phyloP scores from a whole-genome alignment of 2,329 filamentous ascomycete genomes.

The Scedosporium minutisporum region DNA sequence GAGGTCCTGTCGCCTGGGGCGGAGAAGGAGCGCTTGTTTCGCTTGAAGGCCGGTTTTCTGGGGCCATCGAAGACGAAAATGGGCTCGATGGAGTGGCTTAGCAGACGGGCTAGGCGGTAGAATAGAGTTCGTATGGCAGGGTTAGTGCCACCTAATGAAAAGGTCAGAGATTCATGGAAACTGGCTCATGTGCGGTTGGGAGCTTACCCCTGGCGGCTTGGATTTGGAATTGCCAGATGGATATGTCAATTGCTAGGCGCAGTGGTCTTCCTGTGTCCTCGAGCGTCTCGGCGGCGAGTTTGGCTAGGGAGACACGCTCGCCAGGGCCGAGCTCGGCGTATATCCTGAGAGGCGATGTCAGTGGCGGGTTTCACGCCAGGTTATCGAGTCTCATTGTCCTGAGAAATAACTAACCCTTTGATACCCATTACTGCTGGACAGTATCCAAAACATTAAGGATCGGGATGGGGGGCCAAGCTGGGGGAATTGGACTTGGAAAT shows the following conservation, averaged over 20 bases:
- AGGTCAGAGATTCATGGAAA: background rate
- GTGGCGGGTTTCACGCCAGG: slow-evolving; percentile 5
- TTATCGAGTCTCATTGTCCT: background rate
- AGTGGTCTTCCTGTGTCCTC: slow-evolving; percentile 62
- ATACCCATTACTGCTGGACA: slow-evolving; percentile 44
- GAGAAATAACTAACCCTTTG: slow-evolving; percentile 40
- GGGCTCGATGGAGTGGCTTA: slow-evolving; percentile 70
- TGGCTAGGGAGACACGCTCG: slow-evolving; percentile 69
- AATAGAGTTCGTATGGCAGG: slow-evolving; percentile 87
- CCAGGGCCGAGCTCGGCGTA: slow-evolving; percentile 83
- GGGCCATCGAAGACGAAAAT: slow-evolving; percentile 87
- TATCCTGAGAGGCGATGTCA: slow-evolving; percentile 47
- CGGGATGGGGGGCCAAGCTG: background rate
- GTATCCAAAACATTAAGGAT: background rate
- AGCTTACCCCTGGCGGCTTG: slow-evolving; percentile 63
- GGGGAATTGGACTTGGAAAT: background rate
- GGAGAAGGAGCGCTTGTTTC: slow-evolving; percentile 58
- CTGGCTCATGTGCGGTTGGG: slow-evolving; percentile 29
- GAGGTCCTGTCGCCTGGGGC: slow-evolving; percentile 56
- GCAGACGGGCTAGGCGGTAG: slow-evolving; percentile 73
- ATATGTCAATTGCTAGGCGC: slow-evolving; percentile 83
- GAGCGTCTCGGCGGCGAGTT: slow-evolving; percentile 70
- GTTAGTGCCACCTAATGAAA: slow-evolving; percentile 61
- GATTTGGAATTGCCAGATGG: slow-evolving; percentile 94
- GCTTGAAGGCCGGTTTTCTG: slow-evolving; percentile 77